Evolutionary conservation across 768 basidiomycete species (phyloP).

Genomic region (Lentinula sp.): DNA sequence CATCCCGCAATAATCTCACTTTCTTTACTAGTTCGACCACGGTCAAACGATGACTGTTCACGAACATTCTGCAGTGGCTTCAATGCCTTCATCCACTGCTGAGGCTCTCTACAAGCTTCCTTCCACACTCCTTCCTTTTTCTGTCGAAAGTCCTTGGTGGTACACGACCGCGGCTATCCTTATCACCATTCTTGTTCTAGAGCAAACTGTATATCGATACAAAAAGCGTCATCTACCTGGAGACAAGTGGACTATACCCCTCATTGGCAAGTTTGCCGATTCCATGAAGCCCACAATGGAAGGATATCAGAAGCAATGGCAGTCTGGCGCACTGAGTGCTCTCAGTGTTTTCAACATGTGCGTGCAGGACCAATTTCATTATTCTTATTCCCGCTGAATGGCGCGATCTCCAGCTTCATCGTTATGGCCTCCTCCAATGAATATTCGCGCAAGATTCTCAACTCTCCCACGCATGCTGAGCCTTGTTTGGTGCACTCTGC

Average conservation of each 20-base stretch:
- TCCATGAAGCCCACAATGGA: conserved; percentile 90
- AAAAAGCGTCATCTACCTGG: conserved; percentile 91
- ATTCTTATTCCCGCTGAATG: neutral
- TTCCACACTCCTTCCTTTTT: conserved; percentile 31
- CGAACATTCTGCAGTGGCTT: conserved; percentile 31
- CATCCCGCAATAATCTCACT: neutral
- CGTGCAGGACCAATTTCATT: conserved; percentile 19
- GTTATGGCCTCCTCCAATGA: conserved; percentile 97
- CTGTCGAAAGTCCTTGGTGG: conserved; percentile 43
- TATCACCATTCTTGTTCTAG: conserved; percentile 71
- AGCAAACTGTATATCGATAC: conserved; percentile 82
- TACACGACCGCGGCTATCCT: conserved; percentile 69
- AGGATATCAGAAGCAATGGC: conserved; percentile 89
- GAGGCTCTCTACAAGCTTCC: conserved; percentile 38
- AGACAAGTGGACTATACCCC: conserved; percentile 87
- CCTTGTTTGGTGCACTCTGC: conserved; percentile 93
- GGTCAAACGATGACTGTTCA: conserved; percentile 22
- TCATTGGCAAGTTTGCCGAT: conserved; percentile 95
- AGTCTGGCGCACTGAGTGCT: conserved; percentile 80
- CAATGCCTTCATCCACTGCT: conserved; percentile 39
- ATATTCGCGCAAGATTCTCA: conserved; percentile 90
- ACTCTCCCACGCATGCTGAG: conserved; percentile 88
- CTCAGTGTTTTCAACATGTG: conserved; percentile 98
- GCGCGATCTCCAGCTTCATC: conserved; percentile 69
- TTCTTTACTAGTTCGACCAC: conserved; percentile 13